Evolutionary conservation across 257 asterid genomes (phyloP).

Genomic region (Solanum bukasovii): DNA sequence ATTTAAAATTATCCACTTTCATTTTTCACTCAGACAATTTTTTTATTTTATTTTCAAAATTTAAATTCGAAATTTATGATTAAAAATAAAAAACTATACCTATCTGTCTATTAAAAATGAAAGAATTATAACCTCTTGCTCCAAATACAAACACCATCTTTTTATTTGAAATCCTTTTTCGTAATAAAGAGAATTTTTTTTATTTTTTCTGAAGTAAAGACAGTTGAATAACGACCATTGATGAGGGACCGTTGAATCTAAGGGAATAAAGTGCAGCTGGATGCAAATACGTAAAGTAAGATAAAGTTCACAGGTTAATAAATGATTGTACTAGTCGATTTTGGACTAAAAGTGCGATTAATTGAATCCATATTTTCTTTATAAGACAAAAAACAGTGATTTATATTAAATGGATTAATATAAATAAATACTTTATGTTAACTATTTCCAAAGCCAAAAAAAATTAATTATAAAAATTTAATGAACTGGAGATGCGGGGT

Average conservation of each 20-base stretch:
- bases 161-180: too few relatives aligned
- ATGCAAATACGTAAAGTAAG: not conserved
- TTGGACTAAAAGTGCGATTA: not conserved
- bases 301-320: not conserved
- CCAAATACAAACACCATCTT: not conserved
- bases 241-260: not conserved
- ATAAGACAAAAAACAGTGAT: not conserved
- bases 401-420: not conserved
- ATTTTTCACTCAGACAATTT: not conserved
- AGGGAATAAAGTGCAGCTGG: not conserved
- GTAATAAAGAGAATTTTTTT: not conserved
- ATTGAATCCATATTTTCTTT: not conserved
- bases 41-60: accelerated
- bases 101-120: not conserved
- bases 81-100: not conserved
- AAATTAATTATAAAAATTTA: accelerated
- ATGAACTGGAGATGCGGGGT: conserved; percentile 37
- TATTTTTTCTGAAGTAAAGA: too few relatives aligned
- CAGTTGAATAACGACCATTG: accelerated
- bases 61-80: not conserved
- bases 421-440: too few relatives aligned
- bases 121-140: not conserved
- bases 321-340: not conserved
- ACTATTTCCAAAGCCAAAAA: too few relatives aligned
- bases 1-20: not conserved